Base-by-base conservation (phyloP, 2,329 filamentous ascomycete species). In the Exophiala alcalophila region DNA sequence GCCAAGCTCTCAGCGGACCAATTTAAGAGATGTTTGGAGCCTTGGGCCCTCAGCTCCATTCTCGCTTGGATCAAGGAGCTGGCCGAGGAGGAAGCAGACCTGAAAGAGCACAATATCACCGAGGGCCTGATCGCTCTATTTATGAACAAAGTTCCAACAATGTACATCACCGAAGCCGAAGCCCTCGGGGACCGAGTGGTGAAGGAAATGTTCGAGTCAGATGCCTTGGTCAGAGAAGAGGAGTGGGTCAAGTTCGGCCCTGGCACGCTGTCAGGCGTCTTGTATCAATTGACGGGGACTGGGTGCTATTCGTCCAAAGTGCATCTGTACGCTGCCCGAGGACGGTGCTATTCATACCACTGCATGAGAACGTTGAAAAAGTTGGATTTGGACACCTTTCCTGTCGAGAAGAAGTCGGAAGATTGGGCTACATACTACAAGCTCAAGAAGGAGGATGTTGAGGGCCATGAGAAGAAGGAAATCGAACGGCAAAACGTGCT, bases 161-260 rank as follows among this genome's bases (percentile, higher is more conserved):
- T 98, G 88, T 97, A 98, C 57, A 91, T 92, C 28, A 90, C 91
- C 4, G 94, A 98, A 70, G 92, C 92, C 0, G 92, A 98, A 62
- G 84, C 83, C 1, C 72, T 98, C 37, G 87, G 86, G 49, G 77
- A 79, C 45, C 80, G 80, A 27, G 86, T 95, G 0, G 81, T 94
- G 2, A 73, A 80, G 40, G 78, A 83, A 32, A 92, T 98, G 86
- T 78, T 91, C 53, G 75, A 78, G 16, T 80, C 83, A 6, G 83
- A 82, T 26, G 86, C 88, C 8, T 69, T 98, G 21, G 72, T 94
- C 4, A 82, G 83, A 10, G 91, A 96, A 23, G 92, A 98, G 64
- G 94, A 98, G 68, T 98, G 94, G 92, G 84, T 98, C 53, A 96
- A 94, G 61, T 90, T 97, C 60, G 85, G 87, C 5, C 73, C 77